Evolutionary conservation across 805 yeast species (phyloP), one percentile per base, ranked within the genome.

Genomic region (Zygotorulaspora sp.): DNA sequence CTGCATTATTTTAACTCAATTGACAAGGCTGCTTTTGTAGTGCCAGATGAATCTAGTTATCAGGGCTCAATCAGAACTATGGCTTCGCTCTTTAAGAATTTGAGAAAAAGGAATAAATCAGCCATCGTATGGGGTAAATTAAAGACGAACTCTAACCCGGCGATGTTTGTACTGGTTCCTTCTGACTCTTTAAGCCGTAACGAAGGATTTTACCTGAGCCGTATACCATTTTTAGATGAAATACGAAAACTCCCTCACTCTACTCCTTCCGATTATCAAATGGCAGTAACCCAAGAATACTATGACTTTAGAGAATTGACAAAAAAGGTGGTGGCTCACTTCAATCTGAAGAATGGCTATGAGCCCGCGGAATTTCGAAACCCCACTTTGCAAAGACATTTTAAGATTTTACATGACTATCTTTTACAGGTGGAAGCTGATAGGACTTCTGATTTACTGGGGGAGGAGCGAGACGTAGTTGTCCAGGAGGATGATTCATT

Each of bases 121-220:
- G 92, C 84, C 0, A 61, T 90, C 6, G 72, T 83, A 3, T 86
- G 87, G 78, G 90, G 94, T 1, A 75, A 78, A 49, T 49, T 70
- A 5, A 72, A 79, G 40, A 63, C 58, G 30, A 70, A 70, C 34
- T 57, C 84, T 0, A 55, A 69, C 22, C 92, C 95, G 0, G 44
- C 62, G 3, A 44, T 83, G 30, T 78, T 71, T 50, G 75, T 81
- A 1, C 49, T 88, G 40, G 65, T 77, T 22, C 83, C 95, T 0
- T 73, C 83, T 0, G 50, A 45, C 6, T 33, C 35, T 11, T 41
- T 34, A 17, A 60, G 50, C 18, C 37, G 34, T 3, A 56, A 90
- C 0, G 78, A 83, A 40, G 96, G 96, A 0, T 74, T 90, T 44
- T 77, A 80, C 33, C 57, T 88, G 39, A 69, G 83, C 6, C 68